phyloP scores from a whole-genome alignment of 768 basidiomycete species.

The Russula abietina region DNA sequence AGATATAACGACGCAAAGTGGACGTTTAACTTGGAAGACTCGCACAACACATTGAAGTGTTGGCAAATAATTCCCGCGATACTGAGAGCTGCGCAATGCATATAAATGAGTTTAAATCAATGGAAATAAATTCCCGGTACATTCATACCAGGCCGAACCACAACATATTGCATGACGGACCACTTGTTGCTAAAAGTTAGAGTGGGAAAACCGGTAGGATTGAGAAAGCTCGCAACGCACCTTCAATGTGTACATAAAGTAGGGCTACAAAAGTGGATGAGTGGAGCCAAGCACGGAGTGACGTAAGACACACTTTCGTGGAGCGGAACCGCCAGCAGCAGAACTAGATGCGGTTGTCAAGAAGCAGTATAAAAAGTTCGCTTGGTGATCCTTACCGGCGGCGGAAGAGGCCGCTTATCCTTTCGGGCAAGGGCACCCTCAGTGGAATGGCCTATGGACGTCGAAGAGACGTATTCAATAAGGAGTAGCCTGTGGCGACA shows the following conservation, averaged over 20 bases:
- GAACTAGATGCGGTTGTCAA: slow-evolving; percentile 40
- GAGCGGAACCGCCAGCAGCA: slow-evolving; percentile 80
- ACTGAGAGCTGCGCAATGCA: slow-evolving; percentile 41
- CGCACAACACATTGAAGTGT: slow-evolving; percentile 61
- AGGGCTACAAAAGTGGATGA: slow-evolving; percentile 42
- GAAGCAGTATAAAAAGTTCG: background rate
- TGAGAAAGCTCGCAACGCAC: slow-evolving; percentile 33
- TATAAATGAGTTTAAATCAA: slow-evolving; percentile 7
- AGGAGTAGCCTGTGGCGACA: slow-evolving; percentile 53
- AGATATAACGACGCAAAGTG: slow-evolving; percentile 67
- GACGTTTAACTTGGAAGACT: slow-evolving; percentile 50
- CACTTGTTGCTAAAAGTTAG: slow-evolving; percentile 42
- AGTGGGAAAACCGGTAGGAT: background rate
- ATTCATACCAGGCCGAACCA: slow-evolving; percentile 53
- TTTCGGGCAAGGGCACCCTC: slow-evolving; percentile 69
- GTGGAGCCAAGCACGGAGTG: background rate
- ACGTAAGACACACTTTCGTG: slow-evolving; percentile 49
- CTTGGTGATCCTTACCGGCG: slow-evolving; percentile 48
- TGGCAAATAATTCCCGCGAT: slow-evolving; percentile 78
- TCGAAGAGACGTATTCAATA: slow-evolving; percentile 78
- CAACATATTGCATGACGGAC: slow-evolving; percentile 84
- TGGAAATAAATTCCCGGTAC: background rate
- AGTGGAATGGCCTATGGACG: slow-evolving; percentile 54
- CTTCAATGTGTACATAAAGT: slow-evolving; percentile 88
- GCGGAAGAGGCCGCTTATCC: slow-evolving; percentile 65